Base-by-base conservation (phyloP, 2,329 filamentous ascomycete species). In the Falciphora oryzae region DNA sequence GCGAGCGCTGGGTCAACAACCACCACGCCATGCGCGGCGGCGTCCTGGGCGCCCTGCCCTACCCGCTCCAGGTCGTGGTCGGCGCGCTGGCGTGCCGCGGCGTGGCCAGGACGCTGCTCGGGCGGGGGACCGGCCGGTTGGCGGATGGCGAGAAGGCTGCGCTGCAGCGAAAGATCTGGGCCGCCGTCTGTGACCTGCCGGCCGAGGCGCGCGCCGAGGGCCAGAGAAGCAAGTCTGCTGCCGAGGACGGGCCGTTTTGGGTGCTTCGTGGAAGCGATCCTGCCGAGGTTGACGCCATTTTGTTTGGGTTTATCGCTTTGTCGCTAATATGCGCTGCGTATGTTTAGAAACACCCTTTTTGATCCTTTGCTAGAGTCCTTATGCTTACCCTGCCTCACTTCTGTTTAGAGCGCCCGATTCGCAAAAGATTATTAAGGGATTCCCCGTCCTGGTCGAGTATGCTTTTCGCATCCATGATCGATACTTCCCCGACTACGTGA, bases 241-340 rank as follows among this genome's bases (percentile, higher is more conserved):
- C 32, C 0, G 69, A 72, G 0, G 69, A 25, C 13, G 66, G 72
- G 10, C 80, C 81, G 5, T 88, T 88, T 68, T 89, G 86, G 85
- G 70, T 83, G 1, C 71, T 88, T 16, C 85, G 84, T 1, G 80
- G 83, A 0, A 68, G 78, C 0, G 68, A 72, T 3, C 85, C 85
- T 4, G 85, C 82, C 0, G 85, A 89, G 68, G 83, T 78, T 0
- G 86, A 89, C 71, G 76, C 82, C 1, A 76, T 76, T 0, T 59
- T 89, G 6, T 89, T 83, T 73, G 86, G 83, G 0, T 88, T 88
- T 68, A 74, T 88, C 50, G 74, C 76, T 18, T 81, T 80, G n/a
- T 76, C 75, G 1, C 71, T 89, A 66, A 70, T 85, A 3, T 83
- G 79, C 67, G 75, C 75, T 22, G 82, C 84, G 83, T 87, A 73